Percentiles rank a stretch among this genome's conserved stretches.
phyloP scores from a whole-genome alignment of 257 asterid genomes.

The Solanum ossicruentum region DNA sequence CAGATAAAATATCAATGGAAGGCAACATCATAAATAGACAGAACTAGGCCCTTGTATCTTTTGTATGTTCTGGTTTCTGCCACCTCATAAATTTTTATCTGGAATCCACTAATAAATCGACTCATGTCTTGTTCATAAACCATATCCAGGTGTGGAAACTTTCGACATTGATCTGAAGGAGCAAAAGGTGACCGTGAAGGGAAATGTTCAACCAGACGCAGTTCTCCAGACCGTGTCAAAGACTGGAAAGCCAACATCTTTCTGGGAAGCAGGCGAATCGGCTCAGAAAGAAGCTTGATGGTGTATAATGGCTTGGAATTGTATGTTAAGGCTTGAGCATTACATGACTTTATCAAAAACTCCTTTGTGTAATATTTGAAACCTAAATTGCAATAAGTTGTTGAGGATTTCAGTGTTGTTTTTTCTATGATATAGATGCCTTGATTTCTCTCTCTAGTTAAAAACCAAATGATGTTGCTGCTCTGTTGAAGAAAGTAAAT shows the following conservation, averaged over 20 bases:
- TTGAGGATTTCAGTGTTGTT: background rate
- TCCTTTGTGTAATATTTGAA: background rate
- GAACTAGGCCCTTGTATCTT: background rate
- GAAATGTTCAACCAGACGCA: slow-evolving; percentile 69
- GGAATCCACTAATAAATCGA: background rate
- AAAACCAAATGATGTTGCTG: background rate
- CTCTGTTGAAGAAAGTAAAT: no score
- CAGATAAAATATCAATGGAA: background rate
- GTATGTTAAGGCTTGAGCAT: background rate
- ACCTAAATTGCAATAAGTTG: background rate
- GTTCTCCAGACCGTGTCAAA: slow-evolving; percentile 83
- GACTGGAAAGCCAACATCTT: slow-evolving; percentile 80
- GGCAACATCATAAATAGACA: background rate
- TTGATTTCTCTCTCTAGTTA: background rate
- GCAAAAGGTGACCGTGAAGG: slow-evolving; percentile 84
- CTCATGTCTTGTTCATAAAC: background rate
- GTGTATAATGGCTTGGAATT: background rate
- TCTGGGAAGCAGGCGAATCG: slow-evolving; percentile 52
- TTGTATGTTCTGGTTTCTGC: background rate
- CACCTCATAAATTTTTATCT: background rate
- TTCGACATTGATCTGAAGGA: slow-evolving; percentile 68
- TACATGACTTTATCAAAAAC: background rate
- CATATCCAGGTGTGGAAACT: slow-evolving; percentile 55
- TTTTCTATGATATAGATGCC: background rate
- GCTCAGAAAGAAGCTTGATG: background rate